phyloP scores from a whole-genome alignment of 352 stramenopile species.

The Globisporangium nodosum region DNA sequence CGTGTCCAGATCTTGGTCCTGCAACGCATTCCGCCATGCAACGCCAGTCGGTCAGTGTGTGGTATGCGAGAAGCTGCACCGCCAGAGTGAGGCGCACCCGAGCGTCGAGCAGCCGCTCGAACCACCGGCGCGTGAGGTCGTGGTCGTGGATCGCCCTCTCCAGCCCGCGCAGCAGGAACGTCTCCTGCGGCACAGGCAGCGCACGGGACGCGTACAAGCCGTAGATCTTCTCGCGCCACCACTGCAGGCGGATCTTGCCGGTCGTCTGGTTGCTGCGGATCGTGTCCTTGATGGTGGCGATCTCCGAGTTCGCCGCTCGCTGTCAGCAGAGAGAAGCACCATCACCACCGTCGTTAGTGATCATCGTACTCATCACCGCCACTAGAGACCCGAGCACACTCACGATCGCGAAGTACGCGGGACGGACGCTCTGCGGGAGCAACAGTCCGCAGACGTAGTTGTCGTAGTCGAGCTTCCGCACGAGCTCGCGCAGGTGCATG shows the following conservation, averaged over 20 bases:
- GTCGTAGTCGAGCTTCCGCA: constrained; percentile 72
- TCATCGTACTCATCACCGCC: no score
- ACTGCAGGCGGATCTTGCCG: constrained; percentile 90
- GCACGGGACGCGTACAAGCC: constrained; percentile 43
- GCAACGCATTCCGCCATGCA: no score
- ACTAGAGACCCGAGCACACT: constrained; percentile 1
- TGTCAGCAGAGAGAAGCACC: constrained; percentile 13
- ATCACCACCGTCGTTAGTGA: background rate
- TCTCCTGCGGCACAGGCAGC: constrained; percentile 26
- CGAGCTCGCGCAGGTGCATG: constrained; percentile 2
- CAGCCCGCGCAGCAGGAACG: constrained; percentile 67
- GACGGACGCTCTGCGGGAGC: constrained; percentile 52
- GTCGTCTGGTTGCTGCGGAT: constrained; percentile 78
- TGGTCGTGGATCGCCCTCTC: constrained; percentile 58
- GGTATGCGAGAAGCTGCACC: background rate
- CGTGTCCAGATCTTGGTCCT: constrained; percentile 83
- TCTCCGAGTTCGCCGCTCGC: constrained; percentile 88
- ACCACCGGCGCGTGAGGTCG: constrained; percentile 85
- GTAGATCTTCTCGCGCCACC: constrained; percentile 86
- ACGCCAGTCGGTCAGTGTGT: background rate
- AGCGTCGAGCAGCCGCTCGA: constrained; percentile 88
- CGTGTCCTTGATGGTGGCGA: constrained; percentile 87
- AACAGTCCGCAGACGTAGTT: constrained; percentile 75
- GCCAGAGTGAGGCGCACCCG: constrained; percentile 27
- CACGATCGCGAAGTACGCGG: constrained; percentile 81